Conservation (phyloP, 148 eudicot species). For the Spergularia bocconei region DNA sequence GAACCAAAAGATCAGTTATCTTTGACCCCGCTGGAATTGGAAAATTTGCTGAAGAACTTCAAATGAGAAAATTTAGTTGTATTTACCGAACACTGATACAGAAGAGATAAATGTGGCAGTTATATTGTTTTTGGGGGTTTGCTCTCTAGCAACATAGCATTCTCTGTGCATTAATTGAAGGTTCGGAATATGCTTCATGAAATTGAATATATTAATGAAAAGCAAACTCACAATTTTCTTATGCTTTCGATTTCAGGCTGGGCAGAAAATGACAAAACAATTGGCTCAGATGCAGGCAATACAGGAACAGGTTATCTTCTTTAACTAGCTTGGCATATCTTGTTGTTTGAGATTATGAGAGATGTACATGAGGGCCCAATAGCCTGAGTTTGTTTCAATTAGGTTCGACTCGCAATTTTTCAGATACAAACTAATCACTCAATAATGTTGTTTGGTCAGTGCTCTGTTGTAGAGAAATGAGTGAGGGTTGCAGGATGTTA, state of each 20-base stretch:
- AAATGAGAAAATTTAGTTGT: neutral
- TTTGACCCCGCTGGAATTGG: too few species aligned
- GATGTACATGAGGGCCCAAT: neutral
- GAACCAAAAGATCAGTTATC: too few species aligned
- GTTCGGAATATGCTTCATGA: neutral
- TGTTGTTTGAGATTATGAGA: neutral
- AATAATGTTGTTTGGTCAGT: neutral
- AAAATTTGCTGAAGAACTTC: too few species aligned
- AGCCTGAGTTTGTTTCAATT: neutral
- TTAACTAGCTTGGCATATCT: constrained; percentile 3
- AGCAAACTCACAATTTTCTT: constrained; percentile 15
- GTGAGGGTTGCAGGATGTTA: neutral
- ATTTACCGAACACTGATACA: neutral
- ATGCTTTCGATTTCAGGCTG: constrained; percentile 48
- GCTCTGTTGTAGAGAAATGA: neutral
- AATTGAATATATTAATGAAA: constrained; percentile 8
- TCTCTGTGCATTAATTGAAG: neutral
- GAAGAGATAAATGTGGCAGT: neutral
- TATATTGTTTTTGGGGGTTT: neutral
- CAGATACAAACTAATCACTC: neutral
- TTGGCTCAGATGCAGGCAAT: constrained; percentile 62
- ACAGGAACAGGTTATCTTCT: constrained; percentile 74
- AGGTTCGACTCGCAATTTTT: neutral
- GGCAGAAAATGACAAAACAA: constrained; percentile 73
- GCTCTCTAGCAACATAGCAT: neutral